Conservation (phyloP, 2,329 filamentous ascomycete species). For the Fusarium secorum region DNA sequence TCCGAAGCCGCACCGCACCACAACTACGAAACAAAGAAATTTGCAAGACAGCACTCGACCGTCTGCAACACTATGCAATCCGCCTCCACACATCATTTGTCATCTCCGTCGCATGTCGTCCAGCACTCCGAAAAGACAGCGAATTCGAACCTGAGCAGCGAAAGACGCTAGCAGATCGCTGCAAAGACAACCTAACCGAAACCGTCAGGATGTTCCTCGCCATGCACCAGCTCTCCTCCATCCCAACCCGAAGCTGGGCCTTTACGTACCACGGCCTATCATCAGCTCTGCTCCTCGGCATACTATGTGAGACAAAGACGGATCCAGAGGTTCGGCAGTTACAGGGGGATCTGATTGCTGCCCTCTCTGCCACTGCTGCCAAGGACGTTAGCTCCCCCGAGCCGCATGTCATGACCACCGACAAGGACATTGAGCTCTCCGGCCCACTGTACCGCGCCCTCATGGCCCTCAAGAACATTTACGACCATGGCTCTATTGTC, state of each 20-base stretch:
- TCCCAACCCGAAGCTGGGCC: slow-evolving; percentile 72
- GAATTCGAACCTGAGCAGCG: slow-evolving; percentile 62
- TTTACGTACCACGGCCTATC: slow-evolving; percentile 74
- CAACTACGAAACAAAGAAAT: slow-evolving; percentile 67
- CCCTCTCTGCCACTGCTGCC: slow-evolving; percentile 69
- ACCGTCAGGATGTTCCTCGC: slow-evolving; percentile 74
- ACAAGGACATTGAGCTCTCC: slow-evolving; percentile 68
- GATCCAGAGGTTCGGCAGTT: slow-evolving; percentile 70
- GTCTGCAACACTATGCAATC: slow-evolving; percentile 69
- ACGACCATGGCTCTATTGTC: slow-evolving; percentile 68
- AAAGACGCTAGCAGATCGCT: slow-evolving; percentile 62
- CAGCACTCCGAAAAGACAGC: slow-evolving; percentile 65
- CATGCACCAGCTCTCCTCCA: slow-evolving; percentile 73
- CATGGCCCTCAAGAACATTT: slow-evolving; percentile 69
- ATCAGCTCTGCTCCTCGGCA: slow-evolving; percentile 69
- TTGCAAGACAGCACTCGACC: slow-evolving; percentile 70
- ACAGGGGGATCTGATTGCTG: slow-evolving; percentile 70
- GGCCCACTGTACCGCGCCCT: slow-evolving; percentile 69
- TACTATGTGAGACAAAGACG: slow-evolving; percentile 68
- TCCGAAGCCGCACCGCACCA: slow-evolving; percentile 57
- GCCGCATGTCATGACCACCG: slow-evolving; percentile 61
- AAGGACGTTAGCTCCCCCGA: slow-evolving; percentile 66
- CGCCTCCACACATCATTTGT: slow-evolving; percentile 72
- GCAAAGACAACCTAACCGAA: slow-evolving; percentile 69
- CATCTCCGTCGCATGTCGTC: slow-evolving; percentile 70